Evolutionary conservation across 208 protist genomes (phyloP).

Genomic region (Sergeia podlipaevii): DNA sequence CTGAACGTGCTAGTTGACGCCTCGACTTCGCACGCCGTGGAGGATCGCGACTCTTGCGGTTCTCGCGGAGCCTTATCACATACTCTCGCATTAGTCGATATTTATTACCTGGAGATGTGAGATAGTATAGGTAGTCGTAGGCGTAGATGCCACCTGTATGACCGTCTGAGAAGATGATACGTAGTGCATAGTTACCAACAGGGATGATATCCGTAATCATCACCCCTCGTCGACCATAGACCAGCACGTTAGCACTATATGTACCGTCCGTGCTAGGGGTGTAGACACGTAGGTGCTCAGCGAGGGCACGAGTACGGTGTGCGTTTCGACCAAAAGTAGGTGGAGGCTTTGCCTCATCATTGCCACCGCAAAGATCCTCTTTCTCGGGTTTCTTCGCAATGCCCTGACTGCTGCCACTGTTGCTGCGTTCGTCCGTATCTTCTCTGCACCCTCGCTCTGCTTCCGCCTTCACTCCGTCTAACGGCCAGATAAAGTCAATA

Average conservation of each 20-base stretch:
- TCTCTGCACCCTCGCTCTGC: not conserved
- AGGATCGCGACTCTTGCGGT: slow-evolving; percentile 63
- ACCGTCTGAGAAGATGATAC: slow-evolving; percentile 81
- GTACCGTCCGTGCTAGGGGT: slow-evolving; percentile 82
- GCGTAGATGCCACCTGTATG: slow-evolving; percentile 83
- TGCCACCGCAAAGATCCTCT: not conserved
- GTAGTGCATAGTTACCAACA: slow-evolving; percentile 83
- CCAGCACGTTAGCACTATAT: slow-evolving; percentile 34
- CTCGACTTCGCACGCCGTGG: slow-evolving; percentile 49
- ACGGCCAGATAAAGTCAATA: slow-evolving; percentile 69
- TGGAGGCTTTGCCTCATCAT: not conserved
- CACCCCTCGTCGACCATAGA: slow-evolving; percentile 80
- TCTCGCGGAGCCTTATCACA: slow-evolving; percentile 35
- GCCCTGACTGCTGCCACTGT: too few relatives aligned
- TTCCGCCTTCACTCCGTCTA: slow-evolving; percentile 14
- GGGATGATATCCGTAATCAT: slow-evolving; percentile 70
- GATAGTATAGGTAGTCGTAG: slow-evolving; percentile 79
- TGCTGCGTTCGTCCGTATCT: too few relatives aligned
- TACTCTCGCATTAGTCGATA: slow-evolving; percentile 81
- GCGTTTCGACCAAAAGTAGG: not conserved
- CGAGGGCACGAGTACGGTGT: slow-evolving; percentile 50
- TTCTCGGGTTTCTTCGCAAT: slow-evolving; percentile 1
- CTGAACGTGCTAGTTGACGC: not conserved
- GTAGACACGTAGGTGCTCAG: slow-evolving; percentile 82
- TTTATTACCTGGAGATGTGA: slow-evolving; percentile 47